phyloP scores from a whole-genome alignment of 768 basidiomycete genomes.

The Wakefieldia striispora region DNA sequence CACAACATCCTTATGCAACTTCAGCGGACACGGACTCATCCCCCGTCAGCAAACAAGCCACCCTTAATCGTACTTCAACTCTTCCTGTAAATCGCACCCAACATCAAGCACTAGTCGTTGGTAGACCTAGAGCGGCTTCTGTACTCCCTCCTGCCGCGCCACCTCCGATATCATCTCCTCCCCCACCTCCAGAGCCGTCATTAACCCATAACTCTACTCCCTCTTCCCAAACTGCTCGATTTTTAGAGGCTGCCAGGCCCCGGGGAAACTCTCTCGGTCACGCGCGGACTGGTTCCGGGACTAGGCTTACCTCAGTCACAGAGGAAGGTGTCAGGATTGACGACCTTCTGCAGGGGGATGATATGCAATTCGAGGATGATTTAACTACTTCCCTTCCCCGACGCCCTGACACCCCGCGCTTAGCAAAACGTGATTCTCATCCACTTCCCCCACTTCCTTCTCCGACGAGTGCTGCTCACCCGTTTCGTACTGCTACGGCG shows the following conservation, averaged over 20 bases:
- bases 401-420: constrained; percentile 43
- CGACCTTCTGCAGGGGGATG: constrained; percentile 29
- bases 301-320: constrained; percentile 55
- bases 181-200: constrained; percentile 46
- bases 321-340: constrained; percentile 53
- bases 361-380: constrained; percentile 30
- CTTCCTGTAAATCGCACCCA: constrained; percentile 31
- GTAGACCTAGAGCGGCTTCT: constrained; percentile 54
- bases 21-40: constrained; percentile 38
- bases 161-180: constrained; percentile 59
- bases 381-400: constrained; percentile 29
- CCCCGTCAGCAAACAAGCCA: constrained; percentile 18
- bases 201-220: constrained; percentile 27
- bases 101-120: constrained; percentile 21
- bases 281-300: constrained; percentile 52
- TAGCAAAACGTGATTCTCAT: constrained; percentile 51
- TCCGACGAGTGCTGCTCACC: constrained; percentile 35
- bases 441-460: constrained; percentile 69
- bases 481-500: constrained; percentile 24
- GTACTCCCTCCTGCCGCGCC: constrained; percentile 64
- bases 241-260: constrained; percentile 39
- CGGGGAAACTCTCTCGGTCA: constrained; percentile 55
- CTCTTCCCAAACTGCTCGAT: constrained; percentile 30
- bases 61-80: constrained; percentile 36
- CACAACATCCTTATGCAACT: constrained; percentile 52